Evolutionary conservation across 2,329 filamentous ascomycete species (phyloP), one percentile per base, ranked within the genome.

Genomic region (Botrytis sinoallii): DNA sequence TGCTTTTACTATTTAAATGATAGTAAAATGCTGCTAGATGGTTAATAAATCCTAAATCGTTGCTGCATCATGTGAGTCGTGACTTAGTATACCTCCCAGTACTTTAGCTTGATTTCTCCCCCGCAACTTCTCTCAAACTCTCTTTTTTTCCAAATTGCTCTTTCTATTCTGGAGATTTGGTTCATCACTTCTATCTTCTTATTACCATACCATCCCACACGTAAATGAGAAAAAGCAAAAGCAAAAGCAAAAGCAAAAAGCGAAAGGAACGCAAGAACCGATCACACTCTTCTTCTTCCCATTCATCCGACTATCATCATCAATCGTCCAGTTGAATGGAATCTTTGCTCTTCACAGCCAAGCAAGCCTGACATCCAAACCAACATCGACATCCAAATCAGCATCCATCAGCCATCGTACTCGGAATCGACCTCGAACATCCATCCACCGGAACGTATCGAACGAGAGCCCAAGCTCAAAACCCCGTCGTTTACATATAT

Each of bases 61-160:
- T 25, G 6, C 64, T 66, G 52, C 25, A 66, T 66, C 64, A 52
- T 66, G 44, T 52, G 42, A 52, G 42, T 25, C 46, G 25, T 57
- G 52, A 57, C 52, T 57, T 57, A 57, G 52, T 40, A 61, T n/a
- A 61, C 38, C 38, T 40, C 4, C 35, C 52, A 57, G 52, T 69
- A 69, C 29, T 57, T 68, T 57, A 69, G 66, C 38, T 59, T n/a
- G 10, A 42, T 67, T 57, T 68, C 48, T 57, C 66, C 66, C 64
- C 66, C 48, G 52, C 48, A 69, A 42, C 66, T 69, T 69, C 65
- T 29, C n/a, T 57, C n/a, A 57, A 57, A 57, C 52, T 57, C 9
- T 68, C 48, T 44, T 29, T 64, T 44, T 42, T 22, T 52, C 40
- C 48, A 42, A 69, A 32, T 69, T 29, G 35, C 29, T 42, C 38